Evolutionary conservation across 1,284 basidiomycete genomes (phyloP), one percentile per base, ranked within the genome.

Genomic region (Moesziomyces antarcticus): DNA sequence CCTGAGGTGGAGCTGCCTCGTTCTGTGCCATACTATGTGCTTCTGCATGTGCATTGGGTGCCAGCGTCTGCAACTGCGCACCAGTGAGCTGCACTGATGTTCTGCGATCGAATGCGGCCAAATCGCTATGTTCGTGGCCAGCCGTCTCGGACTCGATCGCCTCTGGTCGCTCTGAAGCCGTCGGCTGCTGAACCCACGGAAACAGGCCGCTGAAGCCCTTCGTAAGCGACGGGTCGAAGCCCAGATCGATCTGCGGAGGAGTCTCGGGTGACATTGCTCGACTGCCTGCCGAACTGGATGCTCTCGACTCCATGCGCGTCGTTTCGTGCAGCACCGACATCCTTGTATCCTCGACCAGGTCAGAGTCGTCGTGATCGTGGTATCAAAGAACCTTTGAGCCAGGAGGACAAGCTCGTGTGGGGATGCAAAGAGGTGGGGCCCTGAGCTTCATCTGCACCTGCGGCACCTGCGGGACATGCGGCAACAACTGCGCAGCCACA

Each of bases 111-210:
- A 40, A 40, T 16, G 37, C 37, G 4, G 37, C 37, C 37, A 40
- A 14, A 2, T n/a, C 37, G 16, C 16, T 6, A 16, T 18, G 14
- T 1, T 6, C 16, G 16, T 40, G 6, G 13, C 14, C 37, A 18
- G 4, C 37, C 4, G 4, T 40, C 0, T 40, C 37, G 37, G 2
- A 14, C 37, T 13, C 30, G 10, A 13, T 33, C 30, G 13, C 11
- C 10, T 33, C 25, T 27, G 48, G 11, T 0, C 3, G 7, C 21
- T 21, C 20, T 37, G 18, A 18, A 21, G 41, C 5, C 6, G 20
- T 20, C 6, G 47, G 21, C 16, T 59, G 57, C 40, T 72, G 43
- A 11, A 66, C 43, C 68, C 68, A 72, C 14, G 63, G 68, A 20
- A 66, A 62, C 13, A 62, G 57, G 44, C 47, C 33, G 51, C 42